Conservation (phyloP, 2,329 filamentous ascomycete genomes). For the Penicillium sp. region DNA sequence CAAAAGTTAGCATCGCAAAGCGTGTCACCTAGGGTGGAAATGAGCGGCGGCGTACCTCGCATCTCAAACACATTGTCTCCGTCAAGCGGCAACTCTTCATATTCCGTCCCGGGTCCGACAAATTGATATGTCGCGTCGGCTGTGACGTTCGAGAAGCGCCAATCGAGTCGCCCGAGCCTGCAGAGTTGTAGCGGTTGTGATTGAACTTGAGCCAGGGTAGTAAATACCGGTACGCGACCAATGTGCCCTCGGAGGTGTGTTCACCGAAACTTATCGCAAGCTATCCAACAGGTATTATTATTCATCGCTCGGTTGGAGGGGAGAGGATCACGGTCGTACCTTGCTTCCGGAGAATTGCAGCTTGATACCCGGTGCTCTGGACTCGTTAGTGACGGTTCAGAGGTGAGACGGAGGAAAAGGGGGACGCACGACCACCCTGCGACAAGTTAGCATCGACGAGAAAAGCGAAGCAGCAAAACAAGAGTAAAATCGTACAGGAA, state of each 20-base stretch:
- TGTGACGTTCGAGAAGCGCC: constrained; percentile 66
- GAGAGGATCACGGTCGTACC: constrained; percentile 27
- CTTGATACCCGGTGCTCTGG: constrained; percentile 57
- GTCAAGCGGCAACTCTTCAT: constrained; percentile 46
- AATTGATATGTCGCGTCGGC: constrained; percentile 62
- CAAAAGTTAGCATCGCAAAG: neutral
- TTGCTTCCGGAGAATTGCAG: constrained; percentile 61
- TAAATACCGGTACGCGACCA: constrained; percentile 57
- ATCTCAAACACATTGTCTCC: constrained; percentile 59
- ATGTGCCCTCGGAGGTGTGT: constrained; percentile 54
- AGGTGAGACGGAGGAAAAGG: constrained; percentile 13
- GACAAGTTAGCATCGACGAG: constrained; percentile 4
- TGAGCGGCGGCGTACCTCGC: constrained; percentile 37
- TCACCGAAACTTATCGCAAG: constrained; percentile 61
- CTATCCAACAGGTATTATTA: constrained; percentile 23
- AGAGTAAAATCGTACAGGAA: constrained; percentile 48
- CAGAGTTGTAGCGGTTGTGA: constrained; percentile 1
- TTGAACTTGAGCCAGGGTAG: neutral
- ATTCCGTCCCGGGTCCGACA: constrained; percentile 53
- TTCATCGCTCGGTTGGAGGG: neutral
- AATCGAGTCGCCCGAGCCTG: constrained; percentile 63
- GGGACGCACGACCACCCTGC: constrained; percentile 59
- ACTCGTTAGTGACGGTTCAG: constrained; percentile 15
- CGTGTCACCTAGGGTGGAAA: neutral
- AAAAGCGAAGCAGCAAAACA: neutral